These are phyloP conservation scores for Ceratocystis albifundus DNA, from an alignment of 2,329 filamentous ascomycete species.

Conservation along the genomic window DNA sequence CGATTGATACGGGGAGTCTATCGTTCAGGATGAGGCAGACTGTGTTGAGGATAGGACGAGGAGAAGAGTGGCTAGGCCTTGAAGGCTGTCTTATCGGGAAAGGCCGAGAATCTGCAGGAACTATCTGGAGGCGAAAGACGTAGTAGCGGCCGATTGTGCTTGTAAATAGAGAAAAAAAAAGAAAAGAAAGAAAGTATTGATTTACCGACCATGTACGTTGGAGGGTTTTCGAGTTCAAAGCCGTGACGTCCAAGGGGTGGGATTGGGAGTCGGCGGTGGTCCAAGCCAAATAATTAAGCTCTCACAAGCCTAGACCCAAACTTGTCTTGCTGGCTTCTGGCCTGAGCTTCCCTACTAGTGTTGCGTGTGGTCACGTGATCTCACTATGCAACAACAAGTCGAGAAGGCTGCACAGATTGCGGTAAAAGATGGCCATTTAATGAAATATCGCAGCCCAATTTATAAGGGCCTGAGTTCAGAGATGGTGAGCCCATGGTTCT, in stretches of 20 bases:
- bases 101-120: not conserved
- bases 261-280: not conserved
- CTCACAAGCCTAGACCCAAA: constrained; percentile 2
- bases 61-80: not conserved
- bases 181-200: not conserved
- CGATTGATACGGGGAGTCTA: not conserved
- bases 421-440: not conserved
- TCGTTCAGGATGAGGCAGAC: not conserved
- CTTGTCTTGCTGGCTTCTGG: constrained; percentile 21
- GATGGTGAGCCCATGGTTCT: constrained; percentile 15
- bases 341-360: constrained; percentile 1
- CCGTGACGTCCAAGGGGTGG: constrained; percentile 15
- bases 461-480: not conserved
- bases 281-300: constrained; percentile 6
- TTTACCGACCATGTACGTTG: not conserved
- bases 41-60: not conserved
- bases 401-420: not conserved
- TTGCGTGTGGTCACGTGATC: not conserved
- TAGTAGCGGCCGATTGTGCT: not conserved
- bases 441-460: not conserved
- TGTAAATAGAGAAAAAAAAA: not conserved
- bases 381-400: not conserved
- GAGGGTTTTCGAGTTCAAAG: not conserved
- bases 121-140: not conserved
- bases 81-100: not conserved